Conservation (phyloP, 805 yeast genomes). For the Kuraishia cidri region DNA sequence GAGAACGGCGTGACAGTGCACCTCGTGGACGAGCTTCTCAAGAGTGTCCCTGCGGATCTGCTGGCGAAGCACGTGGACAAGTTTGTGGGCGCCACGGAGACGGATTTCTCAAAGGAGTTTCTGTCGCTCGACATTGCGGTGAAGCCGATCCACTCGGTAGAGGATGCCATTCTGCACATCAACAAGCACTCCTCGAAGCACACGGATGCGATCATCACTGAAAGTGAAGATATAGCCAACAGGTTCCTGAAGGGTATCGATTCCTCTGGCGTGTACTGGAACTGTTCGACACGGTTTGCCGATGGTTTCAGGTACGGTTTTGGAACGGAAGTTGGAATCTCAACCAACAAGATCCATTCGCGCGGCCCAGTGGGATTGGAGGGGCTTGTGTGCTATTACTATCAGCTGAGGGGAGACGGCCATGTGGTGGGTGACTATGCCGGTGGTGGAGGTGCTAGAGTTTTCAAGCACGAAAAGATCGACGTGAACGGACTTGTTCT, state of each 20-base stretch:
- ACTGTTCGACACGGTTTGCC: constrained; percentile 93
- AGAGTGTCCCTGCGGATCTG: constrained; percentile 10
- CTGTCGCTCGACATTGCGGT: constrained; percentile 79
- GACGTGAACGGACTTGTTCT: constrained; percentile 23
- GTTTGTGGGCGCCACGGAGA: constrained; percentile 41
- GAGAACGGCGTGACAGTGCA: constrained; percentile 70
- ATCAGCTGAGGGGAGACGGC: constrained; percentile 86
- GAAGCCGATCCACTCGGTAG: constrained; percentile 44
- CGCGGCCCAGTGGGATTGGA: constrained; percentile 98
- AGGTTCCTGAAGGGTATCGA: constrained; percentile 78
- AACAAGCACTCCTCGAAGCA: constrained; percentile 92
- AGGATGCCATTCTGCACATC: constrained; percentile 78
- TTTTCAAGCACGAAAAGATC: constrained; percentile 66
- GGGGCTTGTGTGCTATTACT: constrained; percentile 93
- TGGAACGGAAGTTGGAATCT: constrained; percentile 97
- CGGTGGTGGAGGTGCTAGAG: constrained; percentile 85
- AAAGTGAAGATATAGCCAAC: constrained; percentile 61
- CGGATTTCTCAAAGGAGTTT: constrained; percentile 78
- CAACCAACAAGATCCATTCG: constrained; percentile 95
- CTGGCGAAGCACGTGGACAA: constrained; percentile 13
- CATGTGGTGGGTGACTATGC: constrained; percentile 87
- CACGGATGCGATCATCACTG: constrained; percentile 88
- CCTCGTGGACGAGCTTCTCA: constrained; percentile 44
- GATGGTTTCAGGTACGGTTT: constrained; percentile 98
- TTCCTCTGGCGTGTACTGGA: constrained; percentile 97